A percentile compares a stretch with the other conserved stretches of the same genome.
These are phyloP conservation scores for Phytophthora pluvialis DNA, from an alignment of 352 stramenopile genomes.

Conservation along the genomic window DNA sequence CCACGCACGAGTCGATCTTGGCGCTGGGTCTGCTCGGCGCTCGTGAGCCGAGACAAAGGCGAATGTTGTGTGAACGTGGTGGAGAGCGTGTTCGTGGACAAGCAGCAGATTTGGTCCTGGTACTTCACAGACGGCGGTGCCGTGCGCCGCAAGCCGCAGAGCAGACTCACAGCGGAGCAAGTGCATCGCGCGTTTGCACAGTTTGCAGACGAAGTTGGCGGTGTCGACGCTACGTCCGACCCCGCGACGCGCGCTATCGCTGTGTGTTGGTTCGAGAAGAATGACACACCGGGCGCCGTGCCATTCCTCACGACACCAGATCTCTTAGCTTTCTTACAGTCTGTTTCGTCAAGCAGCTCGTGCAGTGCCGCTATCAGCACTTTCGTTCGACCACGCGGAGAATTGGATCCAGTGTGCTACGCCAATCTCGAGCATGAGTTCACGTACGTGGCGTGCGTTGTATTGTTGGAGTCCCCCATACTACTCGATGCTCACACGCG, in stretches of 20 bases:
- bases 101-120: constrained; percentile 84
- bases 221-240: constrained; percentile 1
- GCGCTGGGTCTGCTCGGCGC: constrained; percentile 71
- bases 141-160: constrained; percentile 63
- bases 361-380: constrained; percentile 55
- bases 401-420: constrained; percentile 67
- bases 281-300: constrained; percentile 43
- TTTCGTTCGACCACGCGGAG: constrained; percentile 70
- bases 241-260: constrained; percentile 42
- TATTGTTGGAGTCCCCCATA: constrained; percentile 5
- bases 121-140: constrained; percentile 62
- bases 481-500: constrained; percentile 38
- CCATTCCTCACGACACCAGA: constrained; percentile 63
- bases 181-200: constrained; percentile 52
- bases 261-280: constrained; percentile 74
- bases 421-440: constrained; percentile 84
- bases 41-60: constrained; percentile 67
- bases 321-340: constrained; percentile 52
- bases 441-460: constrained; percentile 42
- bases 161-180: constrained; percentile 50
- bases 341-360: constrained; percentile 41
- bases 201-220: constrained; percentile 20
- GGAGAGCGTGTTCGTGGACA: constrained; percentile 78
- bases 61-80: constrained; percentile 62
- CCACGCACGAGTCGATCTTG: constrained; percentile 57